Evolutionary conservation across 768 basidiomycete genomes (phyloP).

Genomic region (Leccinellum albellum): DNA sequence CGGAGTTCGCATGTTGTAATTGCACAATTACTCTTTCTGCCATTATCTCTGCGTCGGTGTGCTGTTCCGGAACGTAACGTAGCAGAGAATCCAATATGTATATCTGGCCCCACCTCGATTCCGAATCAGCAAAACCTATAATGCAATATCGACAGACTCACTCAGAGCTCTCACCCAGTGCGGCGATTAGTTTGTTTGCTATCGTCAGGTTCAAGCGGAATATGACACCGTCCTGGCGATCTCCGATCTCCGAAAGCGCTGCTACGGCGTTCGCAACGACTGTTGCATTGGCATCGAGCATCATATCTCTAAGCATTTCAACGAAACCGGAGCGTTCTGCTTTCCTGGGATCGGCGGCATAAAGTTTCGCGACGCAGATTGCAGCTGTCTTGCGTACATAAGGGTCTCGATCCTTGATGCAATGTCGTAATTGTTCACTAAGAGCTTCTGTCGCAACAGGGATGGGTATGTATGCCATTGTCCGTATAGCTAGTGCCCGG

Average conservation of each 20-base stretch:
- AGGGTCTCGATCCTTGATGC: conserved; percentile 89
- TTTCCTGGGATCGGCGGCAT: conserved; percentile 79
- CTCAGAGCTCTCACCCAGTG: conserved; percentile 96
- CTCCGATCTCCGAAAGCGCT: conserved; percentile 93
- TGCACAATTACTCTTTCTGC: conserved; percentile 94
- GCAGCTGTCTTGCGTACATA: conserved; percentile 99
- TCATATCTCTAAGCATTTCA: conserved; percentile 82
- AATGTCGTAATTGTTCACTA: conserved; percentile 86
- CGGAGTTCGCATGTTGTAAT: conserved; percentile 96
- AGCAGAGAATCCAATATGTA: conserved; percentile 94
- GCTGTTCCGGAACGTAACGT: conserved; percentile 87
- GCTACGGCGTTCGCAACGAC: conserved; percentile 98
- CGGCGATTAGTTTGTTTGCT: conserved; percentile 86
- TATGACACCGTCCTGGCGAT: conserved; percentile 90
- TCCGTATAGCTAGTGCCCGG: conserved; percentile 93
- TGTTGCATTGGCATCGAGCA: conserved; percentile 92
- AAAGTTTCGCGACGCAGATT: conserved; percentile 95
- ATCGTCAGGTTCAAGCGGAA: conserved; percentile 85
- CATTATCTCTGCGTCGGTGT: conserved; percentile 87
- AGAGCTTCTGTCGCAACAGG: conserved; percentile 83
- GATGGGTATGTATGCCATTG: conserved; percentile 98
- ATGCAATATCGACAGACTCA: conserved; percentile 41
- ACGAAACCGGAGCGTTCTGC: conserved; percentile 92
- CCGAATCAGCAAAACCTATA: conserved; percentile 9
- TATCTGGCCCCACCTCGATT: conserved; percentile 91